A percentile compares a stretch with the other conserved stretches of the same genome.
These are phyloP conservation scores for Myriosclerotinia curreyana DNA, from an alignment of 2,329 filamentous ascomycete species.

Conservation along the genomic window DNA sequence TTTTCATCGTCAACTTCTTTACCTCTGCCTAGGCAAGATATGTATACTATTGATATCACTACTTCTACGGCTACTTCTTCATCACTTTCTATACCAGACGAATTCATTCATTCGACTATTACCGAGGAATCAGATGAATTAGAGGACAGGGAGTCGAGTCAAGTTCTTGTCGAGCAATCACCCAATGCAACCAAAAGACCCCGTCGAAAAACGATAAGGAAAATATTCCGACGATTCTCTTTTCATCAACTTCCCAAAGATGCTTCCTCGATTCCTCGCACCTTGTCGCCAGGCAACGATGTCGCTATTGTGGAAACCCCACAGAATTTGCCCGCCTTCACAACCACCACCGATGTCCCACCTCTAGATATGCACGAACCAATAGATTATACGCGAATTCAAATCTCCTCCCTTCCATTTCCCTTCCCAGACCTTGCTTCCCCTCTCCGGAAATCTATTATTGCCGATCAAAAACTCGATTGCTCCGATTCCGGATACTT, in stretches of 20 bases:
- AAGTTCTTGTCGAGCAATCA: background rate
- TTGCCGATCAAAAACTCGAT: slow-evolving; percentile 8
- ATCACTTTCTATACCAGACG: slow-evolving; percentile 10
- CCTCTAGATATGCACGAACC: slow-evolving; percentile 6
- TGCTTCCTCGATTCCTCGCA: background rate
- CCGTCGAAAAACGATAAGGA: slow-evolving; percentile 14
- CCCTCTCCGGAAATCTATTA: slow-evolving; percentile 3
- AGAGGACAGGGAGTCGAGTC: background rate
- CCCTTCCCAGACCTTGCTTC: slow-evolving; percentile 10
- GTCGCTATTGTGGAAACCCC: slow-evolving; percentile 6
- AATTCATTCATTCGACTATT: background rate
- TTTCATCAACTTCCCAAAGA: slow-evolving; percentile 8
- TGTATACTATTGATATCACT: slow-evolving; percentile 14
- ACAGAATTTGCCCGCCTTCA: background rate
- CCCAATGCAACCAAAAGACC: background rate
- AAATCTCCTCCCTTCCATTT: slow-evolving; percentile 3
- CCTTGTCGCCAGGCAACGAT: background rate
- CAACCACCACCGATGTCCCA: slow-evolving; percentile 10
- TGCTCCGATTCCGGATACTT: slow-evolving; percentile 20
- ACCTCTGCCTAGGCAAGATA: slow-evolving; percentile 13
- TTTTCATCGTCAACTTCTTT: slow-evolving; percentile 16
- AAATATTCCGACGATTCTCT: slow-evolving; percentile 14
- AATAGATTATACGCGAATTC: slow-evolving; percentile 21
- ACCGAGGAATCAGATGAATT: slow-evolving; percentile 7
- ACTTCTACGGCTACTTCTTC: slow-evolving; percentile 5